Conservation (phyloP, 768 basidiomycete genomes). For the Omphalotus guepiniiformis region DNA sequence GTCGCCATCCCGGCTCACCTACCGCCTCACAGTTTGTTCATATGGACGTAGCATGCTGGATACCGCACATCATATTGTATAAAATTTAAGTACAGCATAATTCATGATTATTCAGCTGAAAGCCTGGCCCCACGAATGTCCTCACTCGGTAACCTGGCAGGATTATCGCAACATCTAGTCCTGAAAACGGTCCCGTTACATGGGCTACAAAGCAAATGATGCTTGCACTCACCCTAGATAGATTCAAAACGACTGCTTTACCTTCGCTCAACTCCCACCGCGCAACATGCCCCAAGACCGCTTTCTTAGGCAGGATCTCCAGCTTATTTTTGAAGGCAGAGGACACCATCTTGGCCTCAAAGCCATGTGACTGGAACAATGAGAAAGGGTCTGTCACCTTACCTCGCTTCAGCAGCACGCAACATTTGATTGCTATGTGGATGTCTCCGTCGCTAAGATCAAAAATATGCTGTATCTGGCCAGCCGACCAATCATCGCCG, state of each 20-base stretch:
- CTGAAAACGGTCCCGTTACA: too few relatives aligned
- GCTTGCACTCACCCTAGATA: not conserved
- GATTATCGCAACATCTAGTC: too few relatives aligned
- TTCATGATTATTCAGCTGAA: too few relatives aligned
- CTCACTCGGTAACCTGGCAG: too few relatives aligned
- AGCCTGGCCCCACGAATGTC: too few relatives aligned
- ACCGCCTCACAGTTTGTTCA: too few relatives aligned
- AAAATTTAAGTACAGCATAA: too few relatives aligned
- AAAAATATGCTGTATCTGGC: conserved; percentile 1
- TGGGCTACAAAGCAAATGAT: too few relatives aligned
- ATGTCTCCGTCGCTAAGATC: not conserved
- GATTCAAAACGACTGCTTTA: not conserved
- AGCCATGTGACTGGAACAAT: not conserved
- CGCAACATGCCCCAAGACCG: not conserved
- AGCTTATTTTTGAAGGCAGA: not conserved
- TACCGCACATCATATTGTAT: too few relatives aligned
- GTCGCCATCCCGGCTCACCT: too few relatives aligned
- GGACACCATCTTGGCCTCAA: not conserved
- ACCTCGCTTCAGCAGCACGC: not conserved
- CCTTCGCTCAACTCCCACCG: not conserved
- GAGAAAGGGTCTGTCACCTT: not conserved
- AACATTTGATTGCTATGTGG: not conserved
- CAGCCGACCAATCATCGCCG: not conserved
- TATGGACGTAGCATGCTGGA: too few relatives aligned
- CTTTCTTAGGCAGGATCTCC: not conserved